Base-by-base conservation (phyloP, 2,329 filamentous ascomycete species). In the Sordariomycetes sp. region DNA sequence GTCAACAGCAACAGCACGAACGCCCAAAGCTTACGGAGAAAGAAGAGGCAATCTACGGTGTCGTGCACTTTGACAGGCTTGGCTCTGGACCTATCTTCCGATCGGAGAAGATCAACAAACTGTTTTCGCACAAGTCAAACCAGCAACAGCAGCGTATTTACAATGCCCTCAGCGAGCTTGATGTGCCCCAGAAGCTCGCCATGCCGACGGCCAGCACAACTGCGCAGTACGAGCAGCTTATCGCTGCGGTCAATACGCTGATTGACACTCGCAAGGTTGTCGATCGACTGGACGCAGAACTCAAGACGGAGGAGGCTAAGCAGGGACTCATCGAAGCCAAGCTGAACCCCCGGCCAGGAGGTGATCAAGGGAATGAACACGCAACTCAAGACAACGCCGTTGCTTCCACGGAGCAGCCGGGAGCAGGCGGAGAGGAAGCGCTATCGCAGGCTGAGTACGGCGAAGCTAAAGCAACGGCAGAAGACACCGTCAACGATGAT, bases 41-140 rank as follows among this genome's bases (percentile, higher is more conserved):
- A 44, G 82, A 93, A 58, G 81, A 88, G 60, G 59, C 73, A 42
- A 71, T 82, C 21, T 96, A 90, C 50, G 92, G 90, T 42, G 82
- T 98, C 8, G 75, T 82, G 7, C 78, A 85, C 43, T 82, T 90
- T 52, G 90, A 96, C 36, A 83, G 90, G 19, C 70, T 95, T 25
- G 79, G 82, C 2, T 82, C 81, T 8, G 90, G 92, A 6, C 85
- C 94, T 23, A 82, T 85, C 11, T 96, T 96, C 70, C 84, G 90
- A 10, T 86, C 86, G 19, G 84, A 90, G 47, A 81, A 77, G 54
- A 75, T 90, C 38, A 79, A 81, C 45, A 87, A 87, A 56, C 73
- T 86, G 17, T 81, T 86, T 36, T 77, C 79, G 24, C 82, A 82
- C 42, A 88, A 88, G 61, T 82, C 75, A 12, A 75, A 80, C 35